These are phyloP conservation scores for Exophiala alcalophila DNA, from an alignment of 2,329 filamentous ascomycete species.

Conservation along the genomic window DNA sequence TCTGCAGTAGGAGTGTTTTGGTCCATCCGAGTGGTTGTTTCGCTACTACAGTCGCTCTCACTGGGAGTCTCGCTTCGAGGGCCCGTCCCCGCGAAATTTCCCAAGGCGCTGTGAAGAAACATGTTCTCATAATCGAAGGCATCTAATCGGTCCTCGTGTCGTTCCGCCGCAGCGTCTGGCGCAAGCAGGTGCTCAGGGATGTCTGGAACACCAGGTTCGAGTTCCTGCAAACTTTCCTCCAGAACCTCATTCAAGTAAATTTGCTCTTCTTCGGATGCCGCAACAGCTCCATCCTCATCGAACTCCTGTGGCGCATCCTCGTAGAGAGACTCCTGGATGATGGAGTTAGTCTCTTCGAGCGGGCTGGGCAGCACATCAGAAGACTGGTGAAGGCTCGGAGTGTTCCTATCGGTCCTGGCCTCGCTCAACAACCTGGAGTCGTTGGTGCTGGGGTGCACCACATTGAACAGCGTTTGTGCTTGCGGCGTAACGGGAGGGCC, in stretches of 20 bases:
- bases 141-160: conserved; percentile 90
- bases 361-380: conserved; percentile 28
- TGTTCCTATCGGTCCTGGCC: conserved; percentile 29
- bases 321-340: conserved; percentile 38
- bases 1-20: conserved; percentile 24
- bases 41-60: conserved; percentile 28
- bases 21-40: conserved; percentile 25
- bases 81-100: conserved; percentile 49
- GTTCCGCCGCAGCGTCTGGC: conserved; percentile 55
- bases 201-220: conserved; percentile 37
- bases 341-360: conserved; percentile 17
- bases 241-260: conserved; percentile 54
- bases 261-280: conserved; percentile 36
- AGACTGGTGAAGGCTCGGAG: conserved; percentile 25
- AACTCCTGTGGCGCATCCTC: conserved; percentile 44
- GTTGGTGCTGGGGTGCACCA: conserved; percentile 23
- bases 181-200: conserved; percentile 29
- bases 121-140: conserved; percentile 97
- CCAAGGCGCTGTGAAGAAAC: conserved; percentile 89
- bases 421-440: conserved; percentile 24
- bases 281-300: conserved; percentile 35
- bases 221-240: conserved; percentile 39
- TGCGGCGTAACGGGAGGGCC: conserved; percentile 27
- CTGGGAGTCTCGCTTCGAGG: conserved; percentile 24
- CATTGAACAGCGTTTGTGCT: conserved; percentile 18